Conservation (phyloP, 805 yeast genomes). For the Torulaspora delbrueckii region DNA sequence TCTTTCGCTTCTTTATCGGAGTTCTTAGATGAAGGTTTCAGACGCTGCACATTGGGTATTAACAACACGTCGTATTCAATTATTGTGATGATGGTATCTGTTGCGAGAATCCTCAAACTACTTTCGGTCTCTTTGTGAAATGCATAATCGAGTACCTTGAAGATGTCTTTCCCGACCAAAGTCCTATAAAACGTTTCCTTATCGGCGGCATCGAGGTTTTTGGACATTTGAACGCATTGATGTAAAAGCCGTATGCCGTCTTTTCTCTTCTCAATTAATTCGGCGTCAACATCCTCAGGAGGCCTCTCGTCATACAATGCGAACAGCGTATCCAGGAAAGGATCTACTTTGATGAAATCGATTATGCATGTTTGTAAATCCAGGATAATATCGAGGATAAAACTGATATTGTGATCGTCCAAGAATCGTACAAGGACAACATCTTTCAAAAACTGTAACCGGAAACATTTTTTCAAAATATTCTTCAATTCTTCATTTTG, state of each 20-base stretch:
- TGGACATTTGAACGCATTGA: conserved; percentile 74
- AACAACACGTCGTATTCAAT: conserved; percentile 78
- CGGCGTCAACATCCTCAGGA: conserved; percentile 7
- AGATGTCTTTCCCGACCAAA: conserved; percentile 63
- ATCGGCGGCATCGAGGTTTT: conserved; percentile 58
- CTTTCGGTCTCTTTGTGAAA: conserved; percentile 44
- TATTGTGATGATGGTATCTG: conserved; percentile 73
- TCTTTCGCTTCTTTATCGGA: conserved; percentile 8
- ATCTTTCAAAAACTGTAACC: conserved; percentile 77
- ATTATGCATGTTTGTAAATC: conserved; percentile 34
- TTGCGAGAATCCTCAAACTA: conserved; percentile 58
- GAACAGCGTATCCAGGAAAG: conserved; percentile 57
- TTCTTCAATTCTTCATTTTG: conserved; percentile 44
- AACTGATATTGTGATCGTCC: conserved; percentile 72
- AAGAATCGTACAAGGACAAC: conserved; percentile 76
- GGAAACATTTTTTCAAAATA: conserved; percentile 68
- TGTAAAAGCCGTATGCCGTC: conserved; percentile 77
- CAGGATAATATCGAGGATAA: conserved; percentile 45
- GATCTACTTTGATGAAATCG: conserved; percentile 31
- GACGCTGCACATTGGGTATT: conserved; percentile 38
- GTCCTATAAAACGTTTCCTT: conserved; percentile 59
- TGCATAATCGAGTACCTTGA: conserved; percentile 67
- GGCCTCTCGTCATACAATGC: conserved; percentile 42
- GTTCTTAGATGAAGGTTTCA: conserved; percentile 9
- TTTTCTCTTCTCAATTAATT: conserved; percentile 37